Evolutionary conservation across 371 early-diverging fungal genomes (phyloP), one percentile per base, ranked within the genome.

Genomic region (Blakeslea trispora): DNA sequence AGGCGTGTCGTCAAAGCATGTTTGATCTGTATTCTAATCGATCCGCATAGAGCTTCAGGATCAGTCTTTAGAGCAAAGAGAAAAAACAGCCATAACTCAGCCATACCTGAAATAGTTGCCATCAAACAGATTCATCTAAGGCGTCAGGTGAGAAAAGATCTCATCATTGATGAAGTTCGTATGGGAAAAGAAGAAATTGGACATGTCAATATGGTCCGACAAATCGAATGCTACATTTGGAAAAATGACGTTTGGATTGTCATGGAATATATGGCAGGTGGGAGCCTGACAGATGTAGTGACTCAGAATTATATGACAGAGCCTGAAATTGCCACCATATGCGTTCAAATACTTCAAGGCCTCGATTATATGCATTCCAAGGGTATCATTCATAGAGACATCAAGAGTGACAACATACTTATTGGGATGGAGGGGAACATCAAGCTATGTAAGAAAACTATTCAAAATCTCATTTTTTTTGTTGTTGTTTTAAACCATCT

Each of bases 261-360:
- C 5, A 93, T 92, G 92, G 94, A 93, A 69, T 92, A 91, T 64
- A 93, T 92, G 94, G 91, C 91, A 61, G 93, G 93, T 19, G 94
- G 94, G 13, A 83, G 89, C 32, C 66, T 93, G 57, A 93, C 93
- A n/a, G 90, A 90, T 55, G 85, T 88, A 3, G 89, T 93, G 5
- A 89, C 89, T 3, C 79, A 71, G 44, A 91, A 84, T 57, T 84
- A 81, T 74, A 91, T 94, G 92, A 83, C 87, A 3, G 94, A 94
- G 72, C 83, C 82, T 15, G 90, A 93, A 60, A 93, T 93, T 60
- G 93, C 92, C 0, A 81, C 86, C 3, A 89, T 92, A 14, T 89
- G 91, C 43, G 74, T 80, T 22, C 92, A 94, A 65, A 80, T 83
- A 13, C 40, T 71, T 7, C 35, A 54, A 31, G 72, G 71, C 3